phyloP scores from a whole-genome alignment of 768 basidiomycete genomes.

The Vishniacozyma victoriae region DNA sequence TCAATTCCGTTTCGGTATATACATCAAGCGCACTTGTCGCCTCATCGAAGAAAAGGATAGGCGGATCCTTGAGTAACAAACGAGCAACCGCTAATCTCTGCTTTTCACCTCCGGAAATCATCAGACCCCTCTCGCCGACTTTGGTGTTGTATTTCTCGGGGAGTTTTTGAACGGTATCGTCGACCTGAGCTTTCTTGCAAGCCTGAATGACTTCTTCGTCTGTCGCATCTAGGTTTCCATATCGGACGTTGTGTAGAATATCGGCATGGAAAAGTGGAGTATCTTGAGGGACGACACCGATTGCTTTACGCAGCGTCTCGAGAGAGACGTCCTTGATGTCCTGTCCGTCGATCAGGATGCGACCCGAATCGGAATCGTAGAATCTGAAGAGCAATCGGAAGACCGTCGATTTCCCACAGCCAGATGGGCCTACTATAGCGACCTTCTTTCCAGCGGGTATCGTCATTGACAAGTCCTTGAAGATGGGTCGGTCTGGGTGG shows the following conservation, averaged over 20 bases:
- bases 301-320: conserved; percentile 62
- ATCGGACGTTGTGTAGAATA: conserved; percentile 90
- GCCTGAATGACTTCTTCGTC: conserved; percentile 85
- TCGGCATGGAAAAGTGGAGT: conserved; percentile 96
- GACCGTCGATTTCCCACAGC: conserved; percentile 95
- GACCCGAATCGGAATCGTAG: conserved; percentile 75
- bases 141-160: conserved; percentile 83
- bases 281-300: conserved; percentile 97
- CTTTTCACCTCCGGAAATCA: conserved; percentile 99
- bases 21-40: conserved; percentile 95
- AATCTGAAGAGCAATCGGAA: conserved; percentile 90
- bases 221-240: conserved; percentile 77
- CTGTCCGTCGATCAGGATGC: conserved; percentile 78
- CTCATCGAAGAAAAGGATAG: conserved; percentile 96
- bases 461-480: conserved; percentile 76
- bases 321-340: conserved; percentile 69
- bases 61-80: conserved; percentile 85
- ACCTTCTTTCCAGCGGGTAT: conserved; percentile 95
- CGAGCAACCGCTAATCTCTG: conserved; percentile 92
- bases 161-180: conserved; percentile 67
- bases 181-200: conserved; percentile 78
- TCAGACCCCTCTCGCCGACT: conserved; percentile 92
- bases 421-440: conserved; percentile 93
- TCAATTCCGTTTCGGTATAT: conserved; percentile 87
- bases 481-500: conserved; percentile 85